phyloP scores from a whole-genome alignment of 148 eudicot species.

The Arbutus unedo region DNA sequence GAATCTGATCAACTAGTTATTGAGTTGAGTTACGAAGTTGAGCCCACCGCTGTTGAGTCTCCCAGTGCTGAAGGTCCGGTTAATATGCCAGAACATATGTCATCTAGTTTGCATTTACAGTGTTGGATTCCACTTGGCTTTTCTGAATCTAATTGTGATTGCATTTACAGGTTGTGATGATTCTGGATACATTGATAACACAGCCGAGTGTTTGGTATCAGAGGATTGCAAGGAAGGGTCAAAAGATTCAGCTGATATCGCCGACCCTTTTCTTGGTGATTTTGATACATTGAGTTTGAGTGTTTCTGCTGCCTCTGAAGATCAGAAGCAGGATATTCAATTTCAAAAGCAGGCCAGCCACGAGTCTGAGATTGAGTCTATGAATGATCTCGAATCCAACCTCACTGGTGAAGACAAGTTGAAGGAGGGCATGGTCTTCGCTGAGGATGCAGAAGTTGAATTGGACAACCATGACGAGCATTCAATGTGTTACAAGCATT shows the following conservation, averaged over 20 bases:
- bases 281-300: background rate
- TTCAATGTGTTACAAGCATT: background rate
- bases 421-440: too few species aligned
- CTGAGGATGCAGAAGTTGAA: background rate
- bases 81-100: constrained; percentile 5
- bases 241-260: constrained; percentile 9
- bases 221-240: background rate
- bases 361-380: background rate
- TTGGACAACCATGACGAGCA: background rate
- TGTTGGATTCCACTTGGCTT: background rate
- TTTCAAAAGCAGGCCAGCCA: background rate
- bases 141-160: background rate
- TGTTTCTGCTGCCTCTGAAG: background rate
- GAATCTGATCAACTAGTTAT: constrained; percentile 1
- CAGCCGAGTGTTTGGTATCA: background rate
- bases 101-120: background rate
- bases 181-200: background rate
- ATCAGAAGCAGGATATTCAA: constrained; percentile 1
- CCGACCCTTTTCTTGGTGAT: background rate
- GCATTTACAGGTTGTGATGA: constrained; percentile 11
- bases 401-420: background rate
- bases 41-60: constrained; percentile 12
- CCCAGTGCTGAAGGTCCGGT: background rate
- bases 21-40: background rate
- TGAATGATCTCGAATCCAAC: background rate